phyloP scores from a whole-genome alignment of 257 asterid species.

The Orobanche coerulescens region DNA sequence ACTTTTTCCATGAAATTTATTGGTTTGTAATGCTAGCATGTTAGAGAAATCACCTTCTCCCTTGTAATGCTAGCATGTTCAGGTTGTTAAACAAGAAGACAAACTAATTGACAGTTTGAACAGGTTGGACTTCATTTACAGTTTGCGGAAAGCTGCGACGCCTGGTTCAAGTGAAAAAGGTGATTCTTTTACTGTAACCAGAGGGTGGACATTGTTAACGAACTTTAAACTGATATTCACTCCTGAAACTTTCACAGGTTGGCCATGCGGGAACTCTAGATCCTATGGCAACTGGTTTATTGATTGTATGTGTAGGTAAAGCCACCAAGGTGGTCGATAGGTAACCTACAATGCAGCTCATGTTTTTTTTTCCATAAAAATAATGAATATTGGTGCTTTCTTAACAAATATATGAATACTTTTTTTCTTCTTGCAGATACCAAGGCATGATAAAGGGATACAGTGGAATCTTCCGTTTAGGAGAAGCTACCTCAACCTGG shows the following conservation, averaged over 20 bases:
- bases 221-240: constrained; percentile 10
- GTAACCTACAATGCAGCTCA: constrained; percentile 31
- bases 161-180: constrained; percentile 86
- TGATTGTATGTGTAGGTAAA: constrained; percentile 93
- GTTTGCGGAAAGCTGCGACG: constrained; percentile 97
- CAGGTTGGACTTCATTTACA: constrained; percentile 99
- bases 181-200: constrained; percentile 20
- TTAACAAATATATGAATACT: constrained; percentile 6
- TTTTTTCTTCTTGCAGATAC: constrained; percentile 45
- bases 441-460: constrained; percentile 97
- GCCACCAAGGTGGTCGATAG: constrained; percentile 89
- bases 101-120: constrained; percentile 28
- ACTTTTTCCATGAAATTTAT: not conserved
- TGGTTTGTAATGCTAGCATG: not conserved
- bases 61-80: not conserved
- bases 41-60: not conserved
- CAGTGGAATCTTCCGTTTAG: constrained; percentile 90
- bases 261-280: constrained; percentile 99
- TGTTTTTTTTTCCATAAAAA: not conserved
- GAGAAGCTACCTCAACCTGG: constrained; percentile 98
- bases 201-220: not conserved
- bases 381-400: not conserved
- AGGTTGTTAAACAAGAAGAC: not conserved
- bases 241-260: constrained; percentile 46
- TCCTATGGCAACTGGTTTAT: constrained; percentile 97